Percentiles rank a stretch among this genome's conserved stretches.
Conservation (phyloP, 1,284 basidiomycete species). For the Omphalotus olearius region DNA sequence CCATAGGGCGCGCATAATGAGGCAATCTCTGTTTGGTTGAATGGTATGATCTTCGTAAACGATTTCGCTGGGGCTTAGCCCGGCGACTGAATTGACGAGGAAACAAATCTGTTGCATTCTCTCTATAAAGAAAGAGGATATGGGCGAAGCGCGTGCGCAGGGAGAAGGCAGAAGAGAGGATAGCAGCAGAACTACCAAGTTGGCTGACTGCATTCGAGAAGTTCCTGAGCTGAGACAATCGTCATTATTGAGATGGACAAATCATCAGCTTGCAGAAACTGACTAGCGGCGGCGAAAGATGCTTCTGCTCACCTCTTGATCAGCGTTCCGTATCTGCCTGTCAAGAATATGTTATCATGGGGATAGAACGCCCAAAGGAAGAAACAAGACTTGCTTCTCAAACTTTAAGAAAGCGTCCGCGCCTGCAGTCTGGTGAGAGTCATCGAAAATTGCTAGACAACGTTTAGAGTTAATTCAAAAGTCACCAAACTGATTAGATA, state of each 20-base stretch:
- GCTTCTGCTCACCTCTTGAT: constrained; percentile 48
- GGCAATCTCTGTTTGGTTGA: constrained; percentile 30
- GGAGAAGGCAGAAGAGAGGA: constrained; percentile 64
- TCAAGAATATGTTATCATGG: background rate
- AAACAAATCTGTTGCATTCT: constrained; percentile 69
- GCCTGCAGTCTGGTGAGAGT: constrained; percentile 59
- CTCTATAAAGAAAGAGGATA: constrained; percentile 60
- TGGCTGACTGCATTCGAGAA: constrained; percentile 72
- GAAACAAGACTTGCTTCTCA: constrained; percentile 38
- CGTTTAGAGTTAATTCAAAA: background rate
- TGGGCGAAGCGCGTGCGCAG: constrained; percentile 61
- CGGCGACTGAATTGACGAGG: constrained; percentile 48
- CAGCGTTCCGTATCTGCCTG: constrained; percentile 57
- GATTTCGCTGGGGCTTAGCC: background rate
- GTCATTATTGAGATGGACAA: too few species aligned
- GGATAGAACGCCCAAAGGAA: background rate
- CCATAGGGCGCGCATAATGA: constrained; percentile 46
- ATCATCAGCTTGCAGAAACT: background rate
- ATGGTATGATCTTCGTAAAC: background rate
- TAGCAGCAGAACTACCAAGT: constrained; percentile 67
- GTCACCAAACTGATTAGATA: background rate
- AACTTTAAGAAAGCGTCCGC: constrained; percentile 61
- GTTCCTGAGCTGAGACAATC: constrained; percentile 49
- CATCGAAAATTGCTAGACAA: constrained; percentile 55
- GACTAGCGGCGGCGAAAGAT: background rate